Percentiles rank a stretch among this genome's conserved stretches.
Conservation (phyloP, 163 green algal species). For the Botryococcus braunii region DNA sequence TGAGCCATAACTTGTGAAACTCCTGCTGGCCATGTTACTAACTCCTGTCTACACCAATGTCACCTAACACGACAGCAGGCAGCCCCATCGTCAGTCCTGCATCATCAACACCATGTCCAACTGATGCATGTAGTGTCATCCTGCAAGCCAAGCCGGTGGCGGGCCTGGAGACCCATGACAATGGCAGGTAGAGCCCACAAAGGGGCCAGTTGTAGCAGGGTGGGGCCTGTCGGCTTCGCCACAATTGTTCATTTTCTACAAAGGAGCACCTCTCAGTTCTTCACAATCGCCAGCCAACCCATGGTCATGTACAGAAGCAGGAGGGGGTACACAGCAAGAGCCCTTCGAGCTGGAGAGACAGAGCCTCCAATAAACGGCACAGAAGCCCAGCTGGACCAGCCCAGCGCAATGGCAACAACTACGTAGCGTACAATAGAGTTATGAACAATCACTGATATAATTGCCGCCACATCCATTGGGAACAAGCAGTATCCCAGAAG, state of each 20-base stretch:
- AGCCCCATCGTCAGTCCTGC: no score
- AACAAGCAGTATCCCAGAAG: conserved; percentile 98
- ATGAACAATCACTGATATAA: conserved; percentile 46
- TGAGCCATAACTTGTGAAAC: no score
- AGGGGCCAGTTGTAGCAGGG: no score
- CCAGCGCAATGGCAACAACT: conserved; percentile 34
- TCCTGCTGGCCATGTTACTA: no score
- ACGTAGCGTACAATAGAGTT: conserved; percentile 23
- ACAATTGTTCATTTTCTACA: neutral
- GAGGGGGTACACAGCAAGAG: conserved; percentile 88
- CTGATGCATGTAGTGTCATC: no score
- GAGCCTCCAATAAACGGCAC: conserved; percentile 85
- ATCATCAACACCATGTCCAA: no score
- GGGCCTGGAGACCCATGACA: no score
- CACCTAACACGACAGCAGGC: no score
- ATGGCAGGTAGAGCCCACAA: no score
- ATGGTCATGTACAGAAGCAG: conserved; percentile 83
- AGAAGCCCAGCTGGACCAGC: conserved; percentile 68
- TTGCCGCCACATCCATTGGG: conserved; percentile 74
- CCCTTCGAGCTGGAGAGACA: conserved; percentile 57
- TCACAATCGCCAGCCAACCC: conserved; percentile 71
- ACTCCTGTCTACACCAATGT: no score
- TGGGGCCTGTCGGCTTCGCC: no score
- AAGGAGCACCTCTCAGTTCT: neutral
- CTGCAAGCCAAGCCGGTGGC: no score